Evolutionary conservation across 2,329 filamentous ascomycete species (phyloP).

Genomic region (Penicillium rolfsii): DNA sequence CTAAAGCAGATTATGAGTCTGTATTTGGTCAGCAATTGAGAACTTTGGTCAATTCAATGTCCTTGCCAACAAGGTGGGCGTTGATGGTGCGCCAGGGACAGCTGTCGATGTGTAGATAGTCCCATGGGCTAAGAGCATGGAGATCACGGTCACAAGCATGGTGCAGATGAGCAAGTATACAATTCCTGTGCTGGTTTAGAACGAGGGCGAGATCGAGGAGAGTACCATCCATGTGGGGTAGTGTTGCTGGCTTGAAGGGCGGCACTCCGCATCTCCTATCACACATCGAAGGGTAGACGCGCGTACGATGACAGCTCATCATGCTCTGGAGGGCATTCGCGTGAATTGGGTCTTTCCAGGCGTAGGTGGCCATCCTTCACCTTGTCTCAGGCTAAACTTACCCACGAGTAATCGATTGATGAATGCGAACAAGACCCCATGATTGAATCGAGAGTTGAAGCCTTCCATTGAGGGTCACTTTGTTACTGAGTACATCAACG

Average conservation of each 20-base stretch:
- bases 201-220: constrained; percentile 48
- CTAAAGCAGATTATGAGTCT: constrained; percentile 54
- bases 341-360: constrained; percentile 62
- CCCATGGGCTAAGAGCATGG: constrained; percentile 60
- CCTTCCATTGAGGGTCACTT: neutral
- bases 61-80: constrained; percentile 67
- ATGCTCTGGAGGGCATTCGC: constrained; percentile 54
- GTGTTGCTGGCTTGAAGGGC: constrained; percentile 57
- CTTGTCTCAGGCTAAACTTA: neutral
- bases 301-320: constrained; percentile 60
- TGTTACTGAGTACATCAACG: neutral
- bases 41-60: constrained; percentile 63
- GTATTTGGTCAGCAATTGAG: constrained; percentile 42
- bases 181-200: constrained; percentile 63
- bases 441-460: neutral
- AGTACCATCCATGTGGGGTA: constrained; percentile 61
- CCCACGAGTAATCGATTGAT: too few species aligned
- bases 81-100: constrained; percentile 62
- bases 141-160: constrained; percentile 68
- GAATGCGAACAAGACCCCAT: neutral
- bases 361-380: constrained; percentile 12
- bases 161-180: constrained; percentile 65
- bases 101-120: constrained; percentile 64
- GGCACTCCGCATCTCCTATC: constrained; percentile 59
- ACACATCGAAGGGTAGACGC: constrained; percentile 59